Evolutionary conservation across 1,284 basidiomycete species (phyloP).

Genomic region (Marasmius sp.): DNA sequence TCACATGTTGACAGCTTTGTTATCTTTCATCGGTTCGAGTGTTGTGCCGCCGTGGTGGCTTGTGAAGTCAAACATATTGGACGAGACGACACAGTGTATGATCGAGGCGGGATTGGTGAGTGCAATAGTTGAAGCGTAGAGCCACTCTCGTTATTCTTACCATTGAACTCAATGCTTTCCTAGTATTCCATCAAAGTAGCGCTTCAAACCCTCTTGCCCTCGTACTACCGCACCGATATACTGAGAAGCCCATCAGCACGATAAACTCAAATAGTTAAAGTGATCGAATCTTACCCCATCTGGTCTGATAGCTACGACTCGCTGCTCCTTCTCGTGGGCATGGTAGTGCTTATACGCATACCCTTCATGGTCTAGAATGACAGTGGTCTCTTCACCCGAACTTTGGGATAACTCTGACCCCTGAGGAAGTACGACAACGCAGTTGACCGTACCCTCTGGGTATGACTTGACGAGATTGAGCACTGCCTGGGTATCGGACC

Average conservation of each 20-base stretch:
- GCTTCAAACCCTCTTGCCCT: constrained; percentile 21
- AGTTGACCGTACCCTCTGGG: constrained; percentile 1
- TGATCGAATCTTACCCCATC: constrained; percentile 21
- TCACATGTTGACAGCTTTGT: no score
- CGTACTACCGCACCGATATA: constrained; percentile 30
- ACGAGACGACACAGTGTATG: no score
- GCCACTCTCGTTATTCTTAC: no score
- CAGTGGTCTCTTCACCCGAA: background rate
- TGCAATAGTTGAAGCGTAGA: no score
- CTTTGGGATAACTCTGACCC: background rate
- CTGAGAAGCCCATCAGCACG: no score
- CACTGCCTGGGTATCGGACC: background rate
- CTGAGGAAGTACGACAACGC: constrained; percentile 7
- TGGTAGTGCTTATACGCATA: constrained; percentile 22
- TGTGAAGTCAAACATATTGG: no score
- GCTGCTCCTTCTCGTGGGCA: constrained; percentile 1
- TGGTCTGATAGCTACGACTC: constrained; percentile 29
- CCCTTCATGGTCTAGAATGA: constrained; percentile 18
- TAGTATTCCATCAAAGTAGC: constrained; percentile 23
- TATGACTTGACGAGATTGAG: background rate
- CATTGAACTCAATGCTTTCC: background rate
- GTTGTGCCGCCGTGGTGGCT: no score
- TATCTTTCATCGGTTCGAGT: no score
- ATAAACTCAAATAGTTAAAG: no score
- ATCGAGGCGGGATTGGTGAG: no score